These are phyloP conservation scores for Ganoderma lucidum DNA, from an alignment of 1,284 basidiomycete genomes.

Conservation along the genomic window DNA sequence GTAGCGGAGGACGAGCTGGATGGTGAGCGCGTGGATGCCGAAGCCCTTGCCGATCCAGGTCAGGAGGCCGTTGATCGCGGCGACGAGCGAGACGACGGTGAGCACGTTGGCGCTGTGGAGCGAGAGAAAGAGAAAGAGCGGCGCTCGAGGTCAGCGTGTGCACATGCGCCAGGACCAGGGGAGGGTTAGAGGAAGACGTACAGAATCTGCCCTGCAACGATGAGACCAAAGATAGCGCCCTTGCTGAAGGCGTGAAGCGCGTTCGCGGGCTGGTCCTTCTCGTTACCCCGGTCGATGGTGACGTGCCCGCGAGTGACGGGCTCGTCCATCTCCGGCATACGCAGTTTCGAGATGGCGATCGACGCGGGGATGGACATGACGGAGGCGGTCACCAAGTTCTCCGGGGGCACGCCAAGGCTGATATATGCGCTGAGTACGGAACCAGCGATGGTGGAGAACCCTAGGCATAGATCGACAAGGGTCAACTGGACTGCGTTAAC, in stretches of 20 bases:
- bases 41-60: conserved; percentile 92
- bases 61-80: conserved; percentile 84
- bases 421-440: conserved; percentile 90
- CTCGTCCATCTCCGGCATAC: conserved; percentile 84
- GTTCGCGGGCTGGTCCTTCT: conserved; percentile 70
- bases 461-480: conserved; percentile 34
- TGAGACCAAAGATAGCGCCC: conserved; percentile 86
- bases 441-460: conserved; percentile 90
- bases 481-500: neutral
- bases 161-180: neutral
- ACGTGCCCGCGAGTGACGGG: conserved; percentile 86
- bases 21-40: conserved; percentile 82
- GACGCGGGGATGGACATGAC: conserved; percentile 96
- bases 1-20: conserved; percentile 88
- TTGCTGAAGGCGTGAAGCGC: conserved; percentile 89
- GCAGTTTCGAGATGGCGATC: conserved; percentile 90
- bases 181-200: conserved; percentile 44
- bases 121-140: neutral
- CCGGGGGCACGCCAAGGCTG: conserved; percentile 80
- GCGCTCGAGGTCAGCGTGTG: conserved; percentile 9
- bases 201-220: conserved; percentile 88
- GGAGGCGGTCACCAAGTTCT: conserved; percentile 88
- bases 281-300: conserved; percentile 78
- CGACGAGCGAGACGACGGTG: conserved; percentile 83
- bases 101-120: conserved; percentile 75